Conservation (phyloP, 176 grass and related monocot species). For the Ananas comosus region DNA sequence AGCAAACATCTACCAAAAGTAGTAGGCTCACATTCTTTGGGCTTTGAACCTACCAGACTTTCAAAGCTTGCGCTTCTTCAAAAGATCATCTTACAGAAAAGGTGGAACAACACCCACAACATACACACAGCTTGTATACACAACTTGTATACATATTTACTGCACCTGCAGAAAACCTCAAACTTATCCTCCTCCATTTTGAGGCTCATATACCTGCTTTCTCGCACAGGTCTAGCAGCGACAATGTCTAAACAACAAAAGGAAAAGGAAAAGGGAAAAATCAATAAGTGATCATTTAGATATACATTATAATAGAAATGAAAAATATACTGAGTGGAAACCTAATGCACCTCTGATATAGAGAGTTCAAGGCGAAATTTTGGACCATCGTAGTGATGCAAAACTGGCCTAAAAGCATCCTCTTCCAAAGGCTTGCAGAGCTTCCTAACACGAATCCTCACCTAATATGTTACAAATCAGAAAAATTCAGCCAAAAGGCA, state of each 20-base stretch:
- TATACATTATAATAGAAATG: background rate
- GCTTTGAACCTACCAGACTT: constrained; percentile 24
- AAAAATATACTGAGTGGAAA: constrained; percentile 5
- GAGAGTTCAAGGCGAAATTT: constrained; percentile 98
- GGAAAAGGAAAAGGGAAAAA: background rate
- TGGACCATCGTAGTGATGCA: constrained; percentile 97
- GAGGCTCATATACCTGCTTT: constrained; percentile 59
- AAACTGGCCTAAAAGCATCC: constrained; percentile 94
- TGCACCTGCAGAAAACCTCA: constrained; percentile 25
- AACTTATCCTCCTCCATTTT: background rate
- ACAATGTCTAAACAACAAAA: constrained; percentile 61
- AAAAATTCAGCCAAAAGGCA: constrained; percentile 6
- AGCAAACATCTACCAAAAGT: background rate
- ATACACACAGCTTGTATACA: constrained; percentile 44
- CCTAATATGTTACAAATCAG: constrained; percentile 45
- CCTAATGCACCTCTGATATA: constrained; percentile 61
- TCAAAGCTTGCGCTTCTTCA: constrained; percentile 55
- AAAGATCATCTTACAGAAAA: constrained; percentile 19
- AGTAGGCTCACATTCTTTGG: constrained; percentile 17
- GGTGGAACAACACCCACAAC: constrained; percentile 26
- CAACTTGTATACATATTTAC: constrained; percentile 49
- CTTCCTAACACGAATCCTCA: constrained; percentile 85
- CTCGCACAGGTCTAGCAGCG: constrained; percentile 84
- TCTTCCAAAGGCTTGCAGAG: constrained; percentile 94
- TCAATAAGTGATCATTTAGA: background rate